phyloP scores from a whole-genome alignment of 441 rosid genomes.

The Adansonia rubrostipa region DNA sequence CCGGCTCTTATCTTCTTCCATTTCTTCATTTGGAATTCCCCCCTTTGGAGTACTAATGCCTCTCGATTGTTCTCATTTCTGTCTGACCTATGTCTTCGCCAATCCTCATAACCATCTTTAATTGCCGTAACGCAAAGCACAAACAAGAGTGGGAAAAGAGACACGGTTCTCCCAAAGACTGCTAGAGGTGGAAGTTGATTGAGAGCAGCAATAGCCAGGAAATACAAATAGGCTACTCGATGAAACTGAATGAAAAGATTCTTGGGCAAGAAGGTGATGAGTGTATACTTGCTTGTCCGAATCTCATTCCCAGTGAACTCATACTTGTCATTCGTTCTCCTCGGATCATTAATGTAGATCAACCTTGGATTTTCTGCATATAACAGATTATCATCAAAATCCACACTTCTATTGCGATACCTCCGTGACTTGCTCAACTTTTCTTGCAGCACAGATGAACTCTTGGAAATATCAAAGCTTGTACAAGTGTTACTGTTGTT shows the following conservation, averaged over 20 bases:
- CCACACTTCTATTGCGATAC: slow-evolving; percentile 49
- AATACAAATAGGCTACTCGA: slow-evolving; percentile 78
- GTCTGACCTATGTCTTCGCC: slow-evolving; percentile 87
- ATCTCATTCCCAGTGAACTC: slow-evolving; percentile 85
- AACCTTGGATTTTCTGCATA: slow-evolving; percentile 56
- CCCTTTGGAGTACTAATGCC: slow-evolving; percentile 61
- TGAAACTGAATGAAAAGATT: slow-evolving; percentile 86
- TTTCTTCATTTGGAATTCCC: slow-evolving; percentile 51
- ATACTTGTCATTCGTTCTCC: slow-evolving; percentile 71
- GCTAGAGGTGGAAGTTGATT: slow-evolving; percentile 90
- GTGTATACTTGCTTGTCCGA: slow-evolving; percentile 73
- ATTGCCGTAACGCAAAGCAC: slow-evolving; percentile 83
- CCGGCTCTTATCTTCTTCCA: slow-evolving; percentile 77
- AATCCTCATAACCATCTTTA: slow-evolving; percentile 86
- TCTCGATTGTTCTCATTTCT: slow-evolving; percentile 75
- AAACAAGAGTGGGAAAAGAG: slow-evolving; percentile 78
- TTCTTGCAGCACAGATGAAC: slow-evolving; percentile 40
- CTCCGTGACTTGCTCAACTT: slow-evolving; percentile 46
- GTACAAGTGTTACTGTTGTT: slow-evolving; percentile 34
- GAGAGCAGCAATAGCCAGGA: slow-evolving; percentile 80
- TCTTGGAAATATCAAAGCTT: slow-evolving; percentile 50
- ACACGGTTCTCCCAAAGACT: slow-evolving; percentile 81
- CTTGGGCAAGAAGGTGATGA: slow-evolving; percentile 74
- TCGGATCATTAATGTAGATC: slow-evolving; percentile 73
- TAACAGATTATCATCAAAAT: slow-evolving; percentile 50